phyloP scores from a whole-genome alignment of 352 stramenopile species.

The Lagenidium sp. region DNA sequence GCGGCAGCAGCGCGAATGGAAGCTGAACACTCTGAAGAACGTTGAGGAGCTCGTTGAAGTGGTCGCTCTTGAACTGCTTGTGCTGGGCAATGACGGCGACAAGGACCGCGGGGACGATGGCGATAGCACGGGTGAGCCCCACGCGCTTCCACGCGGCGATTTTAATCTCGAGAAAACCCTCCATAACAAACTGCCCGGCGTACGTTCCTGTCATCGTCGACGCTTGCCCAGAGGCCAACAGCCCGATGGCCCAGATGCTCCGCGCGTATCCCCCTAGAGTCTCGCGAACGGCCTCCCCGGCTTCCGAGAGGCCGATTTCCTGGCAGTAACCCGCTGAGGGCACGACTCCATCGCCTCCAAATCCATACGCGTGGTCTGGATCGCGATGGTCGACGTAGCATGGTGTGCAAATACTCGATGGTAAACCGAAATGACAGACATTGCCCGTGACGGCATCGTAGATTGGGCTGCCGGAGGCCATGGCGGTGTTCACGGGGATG shows the following conservation, averaged over 20 bases:
- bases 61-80: slow-evolving; percentile 39
- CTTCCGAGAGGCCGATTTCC: slow-evolving; percentile 65
- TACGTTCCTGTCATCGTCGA: slow-evolving; percentile 92
- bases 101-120: slow-evolving; percentile 66
- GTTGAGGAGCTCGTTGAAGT: slow-evolving; percentile 80
- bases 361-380: slow-evolving; percentile 5
- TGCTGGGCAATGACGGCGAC: slow-evolving; percentile 62
- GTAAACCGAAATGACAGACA: slow-evolving; percentile 29
- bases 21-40: slow-evolving; percentile 84
- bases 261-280: slow-evolving; percentile 50
- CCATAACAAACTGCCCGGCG: slow-evolving; percentile 92
- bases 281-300: slow-evolving; percentile 51
- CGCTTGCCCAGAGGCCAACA: slow-evolving; percentile 87
- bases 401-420: slow-evolving; percentile 21
- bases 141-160: slow-evolving; percentile 79
- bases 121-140: slow-evolving; percentile 78
- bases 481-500: slow-evolving; percentile 36
- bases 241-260: slow-evolving; percentile 83
- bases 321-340: slow-evolving; percentile 60
- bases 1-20: slow-evolving; percentile 75
- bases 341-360: background rate
- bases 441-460: slow-evolving; percentile 50
- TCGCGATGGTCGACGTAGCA: slow-evolving; percentile 39
- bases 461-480: slow-evolving; percentile 40
- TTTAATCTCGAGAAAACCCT: slow-evolving; percentile 86